Evolutionary conservation across 495 filamentous ascomycete species (phyloP), one percentile per base, ranked within the genome.

Genomic region (Penicillium salamii): DNA sequence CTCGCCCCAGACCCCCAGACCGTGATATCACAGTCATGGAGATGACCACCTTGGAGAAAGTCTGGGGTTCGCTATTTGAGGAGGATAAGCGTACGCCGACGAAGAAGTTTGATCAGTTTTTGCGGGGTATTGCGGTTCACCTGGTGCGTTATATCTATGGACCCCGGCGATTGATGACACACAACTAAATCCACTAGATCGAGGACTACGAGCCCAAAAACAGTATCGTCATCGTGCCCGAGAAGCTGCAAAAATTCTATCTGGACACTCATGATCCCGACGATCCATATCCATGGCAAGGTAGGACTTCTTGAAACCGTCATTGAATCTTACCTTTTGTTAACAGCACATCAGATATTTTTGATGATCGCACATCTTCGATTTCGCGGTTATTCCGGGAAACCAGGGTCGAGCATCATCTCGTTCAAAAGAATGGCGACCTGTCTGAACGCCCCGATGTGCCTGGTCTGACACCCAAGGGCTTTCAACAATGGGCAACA

Each of bases 201-300:
- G 84, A 90, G 36, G 81, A 91, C 46, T 89, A 88, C 58, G 70
- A 82, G 17, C 88, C 90, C 0, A 77, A 76, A 31, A 82, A 84
- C 26, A 89, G 79, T 33, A 74, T 93, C 33, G 88, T 96, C n/a
- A 80, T 96, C 24, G 83, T 85, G 0, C 88, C 90, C 2, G 72
- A 80, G 6, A 96, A 96, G 68, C 80, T 97, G 75, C 77, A 82
- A 12, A 76, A 80, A 42, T 91, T 92, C 51, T 96, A 96, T 61
- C 70, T 78, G 17, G 82, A 77, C 43, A 82, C 86, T 47, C 64
- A 72, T 40, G 59, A 92, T 3, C 54, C 79, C 1, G 65, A 75
- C 21, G 90, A 95, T 59, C 67, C 70, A 31, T 86, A 84, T 63
- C 79, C 84, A 37, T 89, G 86, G 85, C 66, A 78, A 54, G 69